A percentile compares a stretch with the other conserved stretches of the same genome.
phyloP scores from a whole-genome alignment of 768 basidiomycete genomes.

The Candolleomyces efflorescens region DNA sequence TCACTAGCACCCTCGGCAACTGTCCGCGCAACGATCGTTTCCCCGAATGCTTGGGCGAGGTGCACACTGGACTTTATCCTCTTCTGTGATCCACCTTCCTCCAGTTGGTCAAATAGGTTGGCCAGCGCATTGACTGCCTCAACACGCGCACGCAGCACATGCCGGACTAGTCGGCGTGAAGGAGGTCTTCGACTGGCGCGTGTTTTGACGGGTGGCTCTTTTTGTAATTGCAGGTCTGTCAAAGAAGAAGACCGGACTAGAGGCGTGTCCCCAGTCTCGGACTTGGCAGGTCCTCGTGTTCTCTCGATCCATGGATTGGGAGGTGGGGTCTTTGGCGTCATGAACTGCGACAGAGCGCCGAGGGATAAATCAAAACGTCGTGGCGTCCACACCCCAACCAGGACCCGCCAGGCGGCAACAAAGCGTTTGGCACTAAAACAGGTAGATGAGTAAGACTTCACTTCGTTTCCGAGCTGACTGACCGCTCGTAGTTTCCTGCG shows the following conservation, averaged over 20 bases:
- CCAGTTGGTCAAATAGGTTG: slow-evolving; percentile 64
- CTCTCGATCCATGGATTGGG: slow-evolving; percentile 69
- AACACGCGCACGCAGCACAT: slow-evolving; percentile 82
- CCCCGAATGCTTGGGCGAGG: slow-evolving; percentile 50
- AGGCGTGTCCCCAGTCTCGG: slow-evolving; percentile 16
- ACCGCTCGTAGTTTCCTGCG: slow-evolving; percentile 6
- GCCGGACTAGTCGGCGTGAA: slow-evolving; percentile 80
- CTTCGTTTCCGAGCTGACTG: neutral
- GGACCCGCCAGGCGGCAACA: slow-evolving; percentile 92
- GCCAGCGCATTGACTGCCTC: slow-evolving; percentile 78
- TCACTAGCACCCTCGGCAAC: slow-evolving; percentile 19
- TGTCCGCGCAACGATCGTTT: slow-evolving; percentile 31
- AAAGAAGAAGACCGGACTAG: slow-evolving; percentile 15
- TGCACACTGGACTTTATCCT: slow-evolving; percentile 42
- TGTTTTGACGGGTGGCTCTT: slow-evolving; percentile 40
- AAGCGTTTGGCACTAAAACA: slow-evolving; percentile 77
- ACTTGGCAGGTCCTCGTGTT: slow-evolving; percentile 25
- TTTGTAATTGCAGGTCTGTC: slow-evolving; percentile 21
- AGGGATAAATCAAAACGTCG: slow-evolving; percentile 77
- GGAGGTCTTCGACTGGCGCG: slow-evolving; percentile 51
- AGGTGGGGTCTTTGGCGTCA: slow-evolving; percentile 58
- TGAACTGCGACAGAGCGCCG: slow-evolving; percentile 70
- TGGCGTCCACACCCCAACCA: slow-evolving; percentile 92
- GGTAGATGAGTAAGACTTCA: neutral
- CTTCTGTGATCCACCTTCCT: slow-evolving; percentile 30